Conservation (phyloP, 495 filamentous ascomycete genomes). For the Bathelium albidoporum region DNA sequence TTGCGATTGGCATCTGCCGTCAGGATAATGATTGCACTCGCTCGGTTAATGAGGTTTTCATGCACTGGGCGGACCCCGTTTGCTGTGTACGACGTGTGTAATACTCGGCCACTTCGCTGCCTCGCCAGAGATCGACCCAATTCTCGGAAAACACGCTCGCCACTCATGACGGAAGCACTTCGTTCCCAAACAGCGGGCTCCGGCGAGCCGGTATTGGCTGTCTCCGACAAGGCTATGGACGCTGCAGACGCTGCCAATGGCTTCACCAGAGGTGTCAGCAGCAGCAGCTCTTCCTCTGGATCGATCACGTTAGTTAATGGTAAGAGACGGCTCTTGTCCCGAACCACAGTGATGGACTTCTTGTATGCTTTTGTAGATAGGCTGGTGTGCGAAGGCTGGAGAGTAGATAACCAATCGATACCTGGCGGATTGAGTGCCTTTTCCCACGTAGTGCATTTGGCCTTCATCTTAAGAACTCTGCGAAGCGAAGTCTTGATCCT, state of each 20-base stretch:
- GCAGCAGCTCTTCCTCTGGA: constrained; percentile 69
- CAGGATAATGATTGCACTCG: constrained; percentile 73
- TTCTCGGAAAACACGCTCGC: constrained; percentile 78
- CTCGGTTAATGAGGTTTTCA: constrained; percentile 78
- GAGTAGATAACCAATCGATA: constrained; percentile 55
- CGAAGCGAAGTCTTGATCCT: constrained; percentile 64
- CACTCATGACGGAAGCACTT: constrained; percentile 63
- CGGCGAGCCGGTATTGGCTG: constrained; percentile 29
- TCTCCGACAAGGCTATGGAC: constrained; percentile 43
- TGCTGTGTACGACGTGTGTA: constrained; percentile 86
- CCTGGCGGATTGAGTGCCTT: constrained; percentile 73
- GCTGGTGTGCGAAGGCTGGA: constrained; percentile 66
- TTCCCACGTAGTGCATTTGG: constrained; percentile 70
- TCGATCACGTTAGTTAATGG: constrained; percentile 68
- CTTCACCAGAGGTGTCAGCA: constrained; percentile 77
- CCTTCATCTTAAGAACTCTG: constrained; percentile 64
- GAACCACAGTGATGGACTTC: constrained; percentile 72
- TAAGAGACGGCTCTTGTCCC: constrained; percentile 68
- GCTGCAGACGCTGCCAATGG: constrained; percentile 74
- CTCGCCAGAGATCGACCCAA: constrained; percentile 71
- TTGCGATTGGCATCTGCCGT: constrained; percentile 88
- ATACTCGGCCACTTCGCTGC: constrained; percentile 66
- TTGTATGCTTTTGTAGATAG: constrained; percentile 78
- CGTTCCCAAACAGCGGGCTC: constrained; percentile 51
- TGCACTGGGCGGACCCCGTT: constrained; percentile 83